phyloP scores from a whole-genome alignment of 2,329 filamentous ascomycete species.

The Beauveria sp. region DNA sequence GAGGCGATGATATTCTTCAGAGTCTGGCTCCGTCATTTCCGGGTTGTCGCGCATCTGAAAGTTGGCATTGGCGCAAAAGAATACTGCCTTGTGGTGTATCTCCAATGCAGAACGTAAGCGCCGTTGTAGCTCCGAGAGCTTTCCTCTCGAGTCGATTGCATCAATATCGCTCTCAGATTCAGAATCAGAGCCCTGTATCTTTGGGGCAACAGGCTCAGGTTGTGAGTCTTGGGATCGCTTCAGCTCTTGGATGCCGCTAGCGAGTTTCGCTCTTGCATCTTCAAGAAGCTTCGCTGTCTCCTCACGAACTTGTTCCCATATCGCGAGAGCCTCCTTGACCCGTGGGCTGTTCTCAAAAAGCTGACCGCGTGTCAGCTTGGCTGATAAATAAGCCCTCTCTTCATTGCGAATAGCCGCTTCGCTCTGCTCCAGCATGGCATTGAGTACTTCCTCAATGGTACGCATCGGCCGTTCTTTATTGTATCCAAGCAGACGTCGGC shows the following conservation, averaged over 20 bases:
- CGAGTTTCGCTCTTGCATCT: constrained; percentile 57
- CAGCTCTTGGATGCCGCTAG: constrained; percentile 36
- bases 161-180: constrained; percentile 31
- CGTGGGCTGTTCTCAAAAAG: constrained; percentile 67
- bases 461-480: constrained; percentile 60
- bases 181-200: constrained; percentile 16
- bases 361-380: constrained; percentile 64
- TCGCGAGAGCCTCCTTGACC: constrained; percentile 57
- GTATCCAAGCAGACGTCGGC: constrained; percentile 55
- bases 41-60: constrained; percentile 75
- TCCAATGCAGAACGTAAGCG: constrained; percentile 68
- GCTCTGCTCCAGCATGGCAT: constrained; percentile 85
- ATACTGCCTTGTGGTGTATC: constrained; percentile 71
- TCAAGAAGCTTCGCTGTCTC: constrained; percentile 46
- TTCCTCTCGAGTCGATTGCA: constrained; percentile 43
- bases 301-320: constrained; percentile 57
- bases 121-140: constrained; percentile 11
- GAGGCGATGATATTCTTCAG: constrained; percentile 56
- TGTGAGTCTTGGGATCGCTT: constrained; percentile 6
- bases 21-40: constrained; percentile 55
- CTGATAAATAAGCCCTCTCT: constrained; percentile 58
- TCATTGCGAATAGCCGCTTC: constrained; percentile 59
- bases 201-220: background rate
- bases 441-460: constrained; percentile 79
- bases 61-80: constrained; percentile 77